Evolutionary conservation across 495 filamentous ascomycete genomes (phyloP).

Genomic region (Terfezia boudieri): DNA sequence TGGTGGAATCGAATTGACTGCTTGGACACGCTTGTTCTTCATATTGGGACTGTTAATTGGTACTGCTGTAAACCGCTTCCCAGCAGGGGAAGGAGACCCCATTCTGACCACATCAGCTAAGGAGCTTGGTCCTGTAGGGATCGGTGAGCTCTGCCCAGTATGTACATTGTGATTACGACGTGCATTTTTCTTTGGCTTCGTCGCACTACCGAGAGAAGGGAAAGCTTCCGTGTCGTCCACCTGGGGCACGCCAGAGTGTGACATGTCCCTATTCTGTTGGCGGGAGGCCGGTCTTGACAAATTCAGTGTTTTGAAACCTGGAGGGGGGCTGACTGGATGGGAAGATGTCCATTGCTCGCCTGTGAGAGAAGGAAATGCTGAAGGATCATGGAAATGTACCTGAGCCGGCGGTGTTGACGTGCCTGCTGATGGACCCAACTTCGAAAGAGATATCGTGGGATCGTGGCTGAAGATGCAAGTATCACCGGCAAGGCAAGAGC

Average conservation of each 20-base stretch:
- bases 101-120: conserved; percentile 87
- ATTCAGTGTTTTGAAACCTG: conserved; percentile 32
- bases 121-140: conserved; percentile 47
- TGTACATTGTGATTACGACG: conserved; percentile 12
- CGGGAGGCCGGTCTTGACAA: conserved; percentile 72
- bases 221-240: conserved; percentile 94
- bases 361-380: conserved; percentile 64
- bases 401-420: conserved; percentile 22
- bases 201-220: conserved; percentile 68
- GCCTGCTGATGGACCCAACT: conserved; percentile 8
- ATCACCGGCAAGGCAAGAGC: conserved; percentile 83
- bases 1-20: conserved; percentile 42
- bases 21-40: conserved; percentile 12
- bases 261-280: conserved; percentile 44
- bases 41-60: conserved; percentile 9
- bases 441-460: conserved; percentile 33
- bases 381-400: conserved; percentile 70
- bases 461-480: conserved; percentile 97
- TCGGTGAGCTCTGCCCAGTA: conserved; percentile 46
- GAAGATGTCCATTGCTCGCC: conserved; percentile 40
- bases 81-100: conserved; percentile 42
- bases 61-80: conserved; percentile 20
- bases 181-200: conserved; percentile 47
- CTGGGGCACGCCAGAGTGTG: conserved; percentile 44
- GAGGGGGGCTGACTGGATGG: conserved; percentile 33